Conservation (phyloP, 2,329 filamentous ascomycete species). For the Penicillium sp. region DNA sequence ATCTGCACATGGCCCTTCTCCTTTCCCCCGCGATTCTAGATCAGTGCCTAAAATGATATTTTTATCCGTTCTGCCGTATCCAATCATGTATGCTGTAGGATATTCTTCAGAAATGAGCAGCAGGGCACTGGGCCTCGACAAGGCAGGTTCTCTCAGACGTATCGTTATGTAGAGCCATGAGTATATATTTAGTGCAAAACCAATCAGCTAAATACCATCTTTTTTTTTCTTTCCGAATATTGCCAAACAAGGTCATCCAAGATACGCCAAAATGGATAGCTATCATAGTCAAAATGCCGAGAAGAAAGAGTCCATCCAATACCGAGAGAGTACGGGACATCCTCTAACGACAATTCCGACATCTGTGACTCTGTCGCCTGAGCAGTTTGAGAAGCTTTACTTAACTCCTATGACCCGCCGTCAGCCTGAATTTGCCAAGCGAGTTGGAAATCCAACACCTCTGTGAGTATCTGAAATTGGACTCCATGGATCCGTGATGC, state of each 20-base stretch:
- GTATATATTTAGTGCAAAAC: not conserved
- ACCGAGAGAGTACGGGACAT: slow-evolving; percentile 13
- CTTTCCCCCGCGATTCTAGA: not conserved
- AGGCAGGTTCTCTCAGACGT: not conserved
- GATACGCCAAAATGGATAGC: slow-evolving; percentile 17
- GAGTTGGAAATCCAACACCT: slow-evolving; percentile 43
- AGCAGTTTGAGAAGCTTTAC: slow-evolving; percentile 45
- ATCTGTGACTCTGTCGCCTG: slow-evolving; percentile 38
- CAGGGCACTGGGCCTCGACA: not conserved
- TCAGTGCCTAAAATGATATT: not conserved
- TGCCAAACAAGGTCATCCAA: not conserved
- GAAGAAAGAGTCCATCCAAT: slow-evolving; percentile 12
- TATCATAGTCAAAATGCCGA: slow-evolving; percentile 15
- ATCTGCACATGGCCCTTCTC: not conserved
- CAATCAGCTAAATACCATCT: no score
- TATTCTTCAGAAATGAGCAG: not conserved
- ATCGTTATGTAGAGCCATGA: not conserved
- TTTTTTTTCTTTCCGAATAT: not conserved
- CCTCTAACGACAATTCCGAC: slow-evolving; percentile 27
- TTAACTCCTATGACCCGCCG: slow-evolving; percentile 42
- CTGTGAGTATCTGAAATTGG: slow-evolving; percentile 30
- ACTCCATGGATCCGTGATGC: no score
- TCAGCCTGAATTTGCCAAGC: slow-evolving; percentile 37
- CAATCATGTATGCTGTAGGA: not conserved
- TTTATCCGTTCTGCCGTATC: slow-evolving; percentile 4